phyloP scores from a whole-genome alignment of 2,329 filamentous ascomycete species.

The Cytospora piceicola region DNA sequence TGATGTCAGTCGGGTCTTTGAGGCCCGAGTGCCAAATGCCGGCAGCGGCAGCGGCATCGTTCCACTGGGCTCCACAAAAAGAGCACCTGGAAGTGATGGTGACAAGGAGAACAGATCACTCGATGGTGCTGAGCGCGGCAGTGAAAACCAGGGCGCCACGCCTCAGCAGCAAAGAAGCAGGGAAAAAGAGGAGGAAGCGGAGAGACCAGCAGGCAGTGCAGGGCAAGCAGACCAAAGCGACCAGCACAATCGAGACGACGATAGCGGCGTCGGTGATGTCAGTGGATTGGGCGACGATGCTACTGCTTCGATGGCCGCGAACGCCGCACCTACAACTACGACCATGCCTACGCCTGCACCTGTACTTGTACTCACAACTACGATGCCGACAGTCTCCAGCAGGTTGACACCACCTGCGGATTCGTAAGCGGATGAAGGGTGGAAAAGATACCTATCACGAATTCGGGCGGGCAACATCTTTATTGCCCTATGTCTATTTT shows the following conservation, averaged over 20 bases:
- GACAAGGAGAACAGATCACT: constrained; percentile 29
- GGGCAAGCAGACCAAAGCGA: constrained; percentile 17
- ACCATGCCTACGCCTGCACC: not conserved
- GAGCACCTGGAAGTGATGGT: constrained; percentile 25
- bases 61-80: constrained; percentile 15
- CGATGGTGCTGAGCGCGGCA: not conserved
- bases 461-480: not conserved
- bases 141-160: constrained; percentile 5
- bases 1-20: constrained; percentile 44
- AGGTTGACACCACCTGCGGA: constrained; percentile 29
- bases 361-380: not conserved
- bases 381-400: constrained; percentile 22
- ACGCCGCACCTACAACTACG: constrained; percentile 6
- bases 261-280: constrained; percentile 30
- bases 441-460: not conserved
- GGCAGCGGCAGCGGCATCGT: constrained; percentile 6
- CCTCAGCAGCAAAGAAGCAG: constrained; percentile 10
- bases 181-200: constrained; percentile 9
- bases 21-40: constrained; percentile 36
- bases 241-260: constrained; percentile 27
- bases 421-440: constrained; percentile 9
- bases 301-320: constrained; percentile 6
- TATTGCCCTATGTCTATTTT: not conserved
- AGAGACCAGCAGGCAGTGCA: constrained; percentile 4
- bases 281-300: constrained; percentile 21